Base-by-base conservation (phyloP, 805 yeast species). In the Tetrapisispora arboricola region DNA sequence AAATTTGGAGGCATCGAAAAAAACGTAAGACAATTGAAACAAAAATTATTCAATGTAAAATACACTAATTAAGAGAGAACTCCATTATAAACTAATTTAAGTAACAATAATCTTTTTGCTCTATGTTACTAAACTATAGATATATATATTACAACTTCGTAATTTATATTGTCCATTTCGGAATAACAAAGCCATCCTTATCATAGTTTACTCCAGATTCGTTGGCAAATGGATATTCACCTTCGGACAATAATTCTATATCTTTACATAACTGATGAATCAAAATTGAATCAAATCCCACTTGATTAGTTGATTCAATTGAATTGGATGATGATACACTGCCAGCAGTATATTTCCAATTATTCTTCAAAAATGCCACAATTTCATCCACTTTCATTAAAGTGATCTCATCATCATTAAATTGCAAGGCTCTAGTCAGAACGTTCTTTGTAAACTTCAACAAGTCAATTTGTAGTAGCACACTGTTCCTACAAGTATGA, bases 381-480 rank as follows among this genome's bases (percentile, higher is more conserved):
- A 50, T 40, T 17, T 44, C 39, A n/a, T 30, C 27, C 4, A 42
- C 26, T 12, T 44, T 37, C n/a, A 9, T 25, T 7, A 22, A 16
- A 13, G 10, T 30, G 18, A 17, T 32, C 22, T 35, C 40, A 32
- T 20, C 26, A 19, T 29, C 22, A 38, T 36, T 43, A 13, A 30
- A 44, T 9, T 43, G 50, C 11, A 51, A 40, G n/a, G 55, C 51
- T 24, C 52, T 49, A 3, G 49, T 44, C 21, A 60, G 51, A 0
- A 58, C 40, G 9, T 54, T 38, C 39, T 60, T 61, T 18, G 60
- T 39, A 19, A 58, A 55, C 36, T 61, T 60, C 31, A 61, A 44
- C 25, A 61, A 39, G 31, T 61, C 65, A 30, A 61, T 58, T 42
- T 61, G 65, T n/a, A 60, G 52, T 19, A 61, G 43, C 12, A 60